Evolutionary conservation across 352 stramenopile genomes (phyloP).

Genomic region (Pythium volutum): DNA sequence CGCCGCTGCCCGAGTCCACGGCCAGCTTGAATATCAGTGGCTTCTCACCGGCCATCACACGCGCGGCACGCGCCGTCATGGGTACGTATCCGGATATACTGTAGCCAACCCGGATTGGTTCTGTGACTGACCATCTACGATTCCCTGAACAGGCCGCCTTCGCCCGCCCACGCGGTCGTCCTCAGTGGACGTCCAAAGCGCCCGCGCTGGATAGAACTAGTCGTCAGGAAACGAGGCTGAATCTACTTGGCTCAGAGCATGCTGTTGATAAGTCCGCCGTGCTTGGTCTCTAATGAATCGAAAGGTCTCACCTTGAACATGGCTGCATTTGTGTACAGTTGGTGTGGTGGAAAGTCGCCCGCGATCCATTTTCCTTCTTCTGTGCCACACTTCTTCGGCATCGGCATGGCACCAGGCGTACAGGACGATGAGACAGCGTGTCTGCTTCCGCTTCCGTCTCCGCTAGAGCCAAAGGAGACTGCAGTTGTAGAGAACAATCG

Average conservation of each 20-base stretch:
- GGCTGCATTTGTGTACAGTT: conserved; percentile 20
- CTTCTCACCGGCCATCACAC: conserved; percentile 28
- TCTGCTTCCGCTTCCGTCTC: neutral
- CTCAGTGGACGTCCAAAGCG: conserved; percentile 20
- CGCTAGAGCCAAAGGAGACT: neutral
- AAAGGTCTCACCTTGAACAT: neutral
- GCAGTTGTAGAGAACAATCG: neutral
- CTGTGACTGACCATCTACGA: neutral
- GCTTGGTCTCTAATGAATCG: neutral
- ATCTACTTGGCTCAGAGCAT: too few relatives aligned
- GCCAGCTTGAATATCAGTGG: conserved; percentile 28
- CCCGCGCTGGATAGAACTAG: conserved; percentile 5
- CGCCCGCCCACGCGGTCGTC: conserved; percentile 10
- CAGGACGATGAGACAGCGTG: conserved; percentile 6
- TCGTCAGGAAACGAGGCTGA: neutral
- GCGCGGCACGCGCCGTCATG: conserved; percentile 20
- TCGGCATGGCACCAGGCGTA: neutral
- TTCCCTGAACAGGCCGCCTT: conserved; percentile 8
- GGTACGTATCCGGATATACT: conserved; percentile 12
- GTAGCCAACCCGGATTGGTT: too few relatives aligned
- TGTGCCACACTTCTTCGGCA: neutral
- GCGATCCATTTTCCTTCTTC: conserved; percentile 11
- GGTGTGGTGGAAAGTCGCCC: neutral
- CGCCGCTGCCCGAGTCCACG: conserved; percentile 16
- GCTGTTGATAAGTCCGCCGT: too few relatives aligned